These are phyloP conservation scores for Pleurotus sapidus DNA, from an alignment of 768 basidiomycete genomes.

Conservation along the genomic window DNA sequence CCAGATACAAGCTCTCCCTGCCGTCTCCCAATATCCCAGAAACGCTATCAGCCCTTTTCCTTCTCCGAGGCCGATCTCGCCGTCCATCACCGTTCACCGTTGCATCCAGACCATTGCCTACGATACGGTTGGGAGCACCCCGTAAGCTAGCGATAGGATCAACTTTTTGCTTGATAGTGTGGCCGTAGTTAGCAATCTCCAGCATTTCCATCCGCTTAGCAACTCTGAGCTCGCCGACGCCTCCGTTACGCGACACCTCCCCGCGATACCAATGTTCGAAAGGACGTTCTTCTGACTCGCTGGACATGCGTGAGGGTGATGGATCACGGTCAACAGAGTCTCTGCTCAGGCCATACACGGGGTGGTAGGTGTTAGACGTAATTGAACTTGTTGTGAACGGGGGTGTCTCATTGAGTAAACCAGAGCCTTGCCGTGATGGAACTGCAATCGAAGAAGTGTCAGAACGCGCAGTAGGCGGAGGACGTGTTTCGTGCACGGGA, in stretches of 20 bases:
- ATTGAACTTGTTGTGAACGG: constrained; percentile 51
- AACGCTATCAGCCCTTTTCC: constrained; percentile 68
- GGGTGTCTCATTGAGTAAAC: constrained; percentile 60
- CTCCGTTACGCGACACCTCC: constrained; percentile 82
- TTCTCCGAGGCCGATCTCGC: constrained; percentile 22
- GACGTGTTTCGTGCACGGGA: constrained; percentile 19
- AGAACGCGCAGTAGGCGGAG: constrained; percentile 20
- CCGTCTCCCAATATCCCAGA: constrained; percentile 53
- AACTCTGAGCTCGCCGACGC: constrained; percentile 81
- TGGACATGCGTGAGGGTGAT: constrained; percentile 52
- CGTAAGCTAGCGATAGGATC: constrained; percentile 19
- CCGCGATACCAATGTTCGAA: constrained; percentile 92
- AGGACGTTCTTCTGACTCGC: constrained; percentile 77
- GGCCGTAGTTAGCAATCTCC: constrained; percentile 84
- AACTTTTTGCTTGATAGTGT: constrained; percentile 41
- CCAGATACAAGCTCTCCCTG: constrained; percentile 70
- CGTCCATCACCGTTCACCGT: constrained; percentile 20
- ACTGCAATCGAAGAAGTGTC: constrained; percentile 29
- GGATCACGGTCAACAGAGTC: constrained; percentile 30
- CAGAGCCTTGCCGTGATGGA: constrained; percentile 37
- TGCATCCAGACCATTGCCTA: constrained; percentile 11
- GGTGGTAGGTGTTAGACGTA: constrained; percentile 39
- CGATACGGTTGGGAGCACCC: constrained; percentile 14
- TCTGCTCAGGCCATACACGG: constrained; percentile 22
- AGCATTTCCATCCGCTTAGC: constrained; percentile 80